Conservation (phyloP, 495 filamentous ascomycete genomes). For the Penicillium malachiteum region DNA sequence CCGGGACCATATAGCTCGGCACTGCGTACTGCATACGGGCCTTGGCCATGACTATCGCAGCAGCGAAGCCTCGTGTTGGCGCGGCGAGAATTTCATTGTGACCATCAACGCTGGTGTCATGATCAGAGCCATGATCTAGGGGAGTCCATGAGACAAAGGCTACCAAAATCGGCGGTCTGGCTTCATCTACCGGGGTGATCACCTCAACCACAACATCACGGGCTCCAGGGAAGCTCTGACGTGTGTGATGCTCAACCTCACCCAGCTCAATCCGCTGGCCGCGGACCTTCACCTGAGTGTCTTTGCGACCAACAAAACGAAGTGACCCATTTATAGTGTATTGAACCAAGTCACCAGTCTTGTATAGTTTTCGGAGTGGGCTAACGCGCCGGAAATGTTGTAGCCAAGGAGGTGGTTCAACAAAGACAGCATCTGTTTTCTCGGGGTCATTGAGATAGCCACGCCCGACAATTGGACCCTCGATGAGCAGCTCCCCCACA, state of each 20-base stretch:
- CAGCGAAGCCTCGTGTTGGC: too few relatives aligned
- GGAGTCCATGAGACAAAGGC: too few relatives aligned
- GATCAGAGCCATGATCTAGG: too few relatives aligned
- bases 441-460: constrained; percentile 43
- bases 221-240: too few relatives aligned
- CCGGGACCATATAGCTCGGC: too few relatives aligned
- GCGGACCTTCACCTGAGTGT: constrained; percentile 14
- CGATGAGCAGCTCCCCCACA: constrained; percentile 55
- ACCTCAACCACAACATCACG: too few relatives aligned
- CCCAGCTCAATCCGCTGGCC: constrained; percentile 39
- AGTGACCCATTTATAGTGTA: constrained; percentile 9
- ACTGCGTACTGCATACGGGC: too few relatives aligned
- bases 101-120: too few relatives aligned
- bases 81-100: too few relatives aligned
- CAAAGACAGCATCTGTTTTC: neutral
- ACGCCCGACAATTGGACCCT: constrained; percentile 48
- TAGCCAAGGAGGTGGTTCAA: neutral
- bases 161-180: too few relatives aligned
- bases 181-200: too few relatives aligned
- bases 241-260: constrained; percentile 26
- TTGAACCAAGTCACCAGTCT: constrained; percentile 17
- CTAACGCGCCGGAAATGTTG: neutral
- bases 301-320: constrained; percentile 12
- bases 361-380: constrained; percentile 24
- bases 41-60: too few relatives aligned